Evolutionary conservation across 2,329 filamentous ascomycete species (phyloP).

Genomic region (Alternaria conjuncta): DNA sequence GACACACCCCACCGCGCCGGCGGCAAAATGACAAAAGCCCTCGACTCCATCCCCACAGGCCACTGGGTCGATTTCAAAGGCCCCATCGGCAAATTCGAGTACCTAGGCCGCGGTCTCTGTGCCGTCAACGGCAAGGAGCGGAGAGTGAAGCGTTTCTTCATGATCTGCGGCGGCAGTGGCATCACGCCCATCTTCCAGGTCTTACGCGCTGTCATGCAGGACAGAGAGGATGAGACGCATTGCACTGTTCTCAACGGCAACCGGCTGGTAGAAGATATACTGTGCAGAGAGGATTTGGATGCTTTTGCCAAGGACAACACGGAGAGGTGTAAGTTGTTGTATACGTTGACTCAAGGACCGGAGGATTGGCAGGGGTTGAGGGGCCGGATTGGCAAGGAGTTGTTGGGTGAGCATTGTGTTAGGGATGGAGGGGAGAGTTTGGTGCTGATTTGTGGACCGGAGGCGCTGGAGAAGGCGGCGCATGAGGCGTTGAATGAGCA

Average conservation of each 20-base stretch:
- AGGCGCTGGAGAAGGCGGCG: slow-evolving; percentile 72
- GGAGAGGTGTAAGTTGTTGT: slow-evolving; percentile 67
- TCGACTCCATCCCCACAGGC: slow-evolving; percentile 75
- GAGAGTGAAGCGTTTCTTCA: slow-evolving; percentile 72
- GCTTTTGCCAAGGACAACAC: slow-evolving; percentile 60
- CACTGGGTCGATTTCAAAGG: slow-evolving; percentile 85
- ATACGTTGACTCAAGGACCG: slow-evolving; percentile 71
- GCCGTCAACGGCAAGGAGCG: slow-evolving; percentile 64
- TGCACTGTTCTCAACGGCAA: slow-evolving; percentile 84
- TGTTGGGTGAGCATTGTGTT: slow-evolving; percentile 66
- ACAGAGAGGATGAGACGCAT: slow-evolving; percentile 66
- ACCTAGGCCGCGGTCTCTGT: slow-evolving; percentile 71
- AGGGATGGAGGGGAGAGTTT: slow-evolving; percentile 61
- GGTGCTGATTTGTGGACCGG: slow-evolving; percentile 81
- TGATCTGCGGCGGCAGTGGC: slow-evolving; percentile 89
- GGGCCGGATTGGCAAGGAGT: slow-evolving; percentile 69
- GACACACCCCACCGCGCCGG: slow-evolving; percentile 64
- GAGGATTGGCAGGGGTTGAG: slow-evolving; percentile 70
- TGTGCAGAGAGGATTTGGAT: slow-evolving; percentile 78
- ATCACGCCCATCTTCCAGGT: slow-evolving; percentile 93
- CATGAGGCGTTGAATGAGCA: slow-evolving; percentile 62
- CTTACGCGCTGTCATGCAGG: slow-evolving; percentile 72
- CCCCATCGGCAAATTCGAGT: slow-evolving; percentile 84
- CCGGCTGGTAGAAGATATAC: slow-evolving; percentile 77
- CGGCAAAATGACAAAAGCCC: slow-evolving; percentile 81